Percentiles rank a stretch among this genome's conserved stretches.
phyloP scores from a whole-genome alignment of 345 rosid genomes.

The Physaria fendleri region DNA sequence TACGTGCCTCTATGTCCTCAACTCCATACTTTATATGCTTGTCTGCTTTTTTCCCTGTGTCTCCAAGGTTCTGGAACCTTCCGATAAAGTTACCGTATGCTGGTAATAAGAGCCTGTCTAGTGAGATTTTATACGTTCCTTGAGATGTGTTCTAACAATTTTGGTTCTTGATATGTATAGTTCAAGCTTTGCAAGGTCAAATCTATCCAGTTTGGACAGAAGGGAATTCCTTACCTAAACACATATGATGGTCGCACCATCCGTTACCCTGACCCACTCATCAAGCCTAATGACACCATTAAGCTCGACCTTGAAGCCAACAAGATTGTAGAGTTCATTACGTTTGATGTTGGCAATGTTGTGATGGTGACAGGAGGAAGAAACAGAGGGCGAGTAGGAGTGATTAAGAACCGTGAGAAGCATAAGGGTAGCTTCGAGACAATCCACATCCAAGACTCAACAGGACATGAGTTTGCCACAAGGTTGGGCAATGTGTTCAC shows the following conservation, averaged over 20 bases:
- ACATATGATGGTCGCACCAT: slow-evolving; percentile 30
- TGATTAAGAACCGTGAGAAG: slow-evolving; percentile 30
- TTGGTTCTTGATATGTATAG: not conserved
- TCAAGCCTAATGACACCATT: slow-evolving; percentile 58
- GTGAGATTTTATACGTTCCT: slow-evolving; percentile 13
- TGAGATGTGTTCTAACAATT: not conserved
- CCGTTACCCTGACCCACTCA: slow-evolving; percentile 33
- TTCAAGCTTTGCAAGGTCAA: slow-evolving; percentile 32
- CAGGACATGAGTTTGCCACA: slow-evolving; percentile 79
- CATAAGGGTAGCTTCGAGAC: slow-evolving; percentile 43
- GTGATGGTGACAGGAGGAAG: slow-evolving; percentile 58
- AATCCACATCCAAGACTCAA: slow-evolving; percentile 67
- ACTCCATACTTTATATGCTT: slow-evolving; percentile 37
- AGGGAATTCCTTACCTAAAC: slow-evolving; percentile 25
- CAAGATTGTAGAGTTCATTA: slow-evolving; percentile 49
- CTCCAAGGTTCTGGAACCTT: slow-evolving; percentile 49
- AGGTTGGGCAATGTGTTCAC: slow-evolving; percentile 72
- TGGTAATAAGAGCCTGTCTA: slow-evolving; percentile 45
- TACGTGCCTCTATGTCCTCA: slow-evolving; percentile 51
- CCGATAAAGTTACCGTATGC: slow-evolving; percentile 52
- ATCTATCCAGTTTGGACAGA: slow-evolving; percentile 29
- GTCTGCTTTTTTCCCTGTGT: slow-evolving; percentile 46
- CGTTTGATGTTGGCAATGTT: slow-evolving; percentile 59
- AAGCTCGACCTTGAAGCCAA: slow-evolving; percentile 42
- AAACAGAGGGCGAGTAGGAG: slow-evolving; percentile 33